These are phyloP conservation scores for Sporobolomyces roseus DNA, from an alignment of 768 basidiomycete genomes.

Conservation along the genomic window DNA sequence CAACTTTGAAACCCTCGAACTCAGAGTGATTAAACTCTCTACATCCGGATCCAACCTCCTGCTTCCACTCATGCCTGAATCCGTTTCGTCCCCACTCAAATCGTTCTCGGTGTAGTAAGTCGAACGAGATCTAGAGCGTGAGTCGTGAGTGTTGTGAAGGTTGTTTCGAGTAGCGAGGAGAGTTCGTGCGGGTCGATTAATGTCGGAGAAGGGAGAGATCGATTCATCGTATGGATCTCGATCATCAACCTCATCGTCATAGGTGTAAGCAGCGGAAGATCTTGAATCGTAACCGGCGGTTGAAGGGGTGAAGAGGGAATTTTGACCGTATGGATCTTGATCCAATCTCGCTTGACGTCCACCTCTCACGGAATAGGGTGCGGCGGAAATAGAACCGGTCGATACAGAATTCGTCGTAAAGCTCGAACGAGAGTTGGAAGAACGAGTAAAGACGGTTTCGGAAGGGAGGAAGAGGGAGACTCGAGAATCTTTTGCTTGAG, in stretches of 20 bases:
- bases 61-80: conserved; percentile 6
- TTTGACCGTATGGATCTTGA: background rate
- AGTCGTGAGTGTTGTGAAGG: conserved; percentile 27
- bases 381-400: conserved; percentile 9
- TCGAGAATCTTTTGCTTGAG: conserved; percentile 15
- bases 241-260: conserved; percentile 14
- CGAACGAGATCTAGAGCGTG: background rate
- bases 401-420: conserved; percentile 38
- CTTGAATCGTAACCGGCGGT: conserved; percentile 12
- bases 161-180: conserved; percentile 17
- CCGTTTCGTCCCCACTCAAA: background rate
- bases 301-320: conserved; percentile 12
- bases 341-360: background rate
- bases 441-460: conserved; percentile 12
- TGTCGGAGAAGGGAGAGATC: conserved; percentile 34
- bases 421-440: conserved; percentile 15
- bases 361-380: too few species aligned
- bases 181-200: conserved; percentile 20
- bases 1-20: conserved; percentile 12
- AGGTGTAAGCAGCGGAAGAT: conserved; percentile 15
- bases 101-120: background rate
- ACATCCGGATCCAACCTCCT: conserved; percentile 2
- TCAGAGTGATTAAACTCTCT: conserved; percentile 1
- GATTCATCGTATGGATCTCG: conserved; percentile 22
- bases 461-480: conserved; percentile 21